Conservation (phyloP, 2,329 filamentous ascomycete species). For the Aureobasidium lini region DNA sequence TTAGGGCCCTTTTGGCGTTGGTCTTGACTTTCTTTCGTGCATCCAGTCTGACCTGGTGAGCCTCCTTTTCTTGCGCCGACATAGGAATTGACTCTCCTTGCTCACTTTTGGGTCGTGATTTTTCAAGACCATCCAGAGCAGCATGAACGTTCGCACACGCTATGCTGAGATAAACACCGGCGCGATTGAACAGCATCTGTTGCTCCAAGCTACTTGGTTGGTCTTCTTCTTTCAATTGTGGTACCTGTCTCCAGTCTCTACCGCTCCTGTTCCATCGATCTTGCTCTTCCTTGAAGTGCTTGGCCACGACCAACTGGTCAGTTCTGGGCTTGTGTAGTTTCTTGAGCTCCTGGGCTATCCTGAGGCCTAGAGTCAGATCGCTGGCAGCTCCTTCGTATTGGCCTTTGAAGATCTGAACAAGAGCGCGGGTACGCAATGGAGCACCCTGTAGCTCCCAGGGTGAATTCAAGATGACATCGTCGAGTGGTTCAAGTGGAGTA, state of each 20-base stretch:
- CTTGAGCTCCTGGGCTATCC: constrained; percentile 39
- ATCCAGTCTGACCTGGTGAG: constrained; percentile 40
- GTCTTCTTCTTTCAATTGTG: constrained; percentile 51
- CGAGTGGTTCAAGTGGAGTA: constrained; percentile 59
- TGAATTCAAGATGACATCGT: constrained; percentile 58
- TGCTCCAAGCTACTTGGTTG: constrained; percentile 69
- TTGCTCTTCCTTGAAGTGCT: constrained; percentile 32
- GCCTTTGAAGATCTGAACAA: constrained; percentile 67
- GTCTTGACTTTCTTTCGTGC: constrained; percentile 62
- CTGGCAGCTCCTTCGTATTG: constrained; percentile 62
- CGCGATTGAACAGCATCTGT: constrained; percentile 71
- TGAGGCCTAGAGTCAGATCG: constrained; percentile 63
- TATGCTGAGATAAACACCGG: constrained; percentile 61
- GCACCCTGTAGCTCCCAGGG: constrained; percentile 60
- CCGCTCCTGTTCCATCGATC: constrained; percentile 31
- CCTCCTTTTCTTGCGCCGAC: constrained; percentile 22
- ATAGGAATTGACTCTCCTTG: not conserved
- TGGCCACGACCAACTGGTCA: constrained; percentile 47
- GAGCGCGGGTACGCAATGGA: constrained; percentile 63
- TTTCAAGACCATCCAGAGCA: constrained; percentile 45
- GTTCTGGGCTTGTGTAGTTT: constrained; percentile 39
- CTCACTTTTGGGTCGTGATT: constrained; percentile 27
- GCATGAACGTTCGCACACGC: constrained; percentile 58
- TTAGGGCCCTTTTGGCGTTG: constrained; percentile 67
- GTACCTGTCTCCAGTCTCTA: constrained; percentile 43